phyloP scores from a whole-genome alignment of 306 rosid species.

The Nissolia schottii region DNA sequence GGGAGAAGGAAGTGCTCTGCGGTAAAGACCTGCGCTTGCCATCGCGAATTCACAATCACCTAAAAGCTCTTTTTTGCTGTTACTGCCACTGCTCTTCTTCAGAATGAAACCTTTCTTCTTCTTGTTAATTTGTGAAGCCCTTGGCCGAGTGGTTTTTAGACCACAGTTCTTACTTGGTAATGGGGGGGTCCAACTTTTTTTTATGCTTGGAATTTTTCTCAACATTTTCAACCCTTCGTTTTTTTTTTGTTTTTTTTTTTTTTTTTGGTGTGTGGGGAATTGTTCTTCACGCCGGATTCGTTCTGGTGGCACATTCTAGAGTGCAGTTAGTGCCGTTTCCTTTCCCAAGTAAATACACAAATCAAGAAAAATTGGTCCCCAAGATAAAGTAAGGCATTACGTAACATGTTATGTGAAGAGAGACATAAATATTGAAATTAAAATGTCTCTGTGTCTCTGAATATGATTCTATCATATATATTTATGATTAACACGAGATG shows the following conservation, averaged over 20 bases:
- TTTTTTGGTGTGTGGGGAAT: too few species aligned
- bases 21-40: conserved; percentile 56
- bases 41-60: neutral
- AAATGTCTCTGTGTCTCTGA: too few species aligned
- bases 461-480: too few species aligned
- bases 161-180: neutral
- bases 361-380: too few species aligned
- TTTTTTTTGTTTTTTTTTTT: too few species aligned
- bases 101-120: neutral
- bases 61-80: neutral
- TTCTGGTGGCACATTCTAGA: neutral
- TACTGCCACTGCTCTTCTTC: neutral
- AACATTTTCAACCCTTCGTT: neutral
- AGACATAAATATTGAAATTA: too few species aligned
- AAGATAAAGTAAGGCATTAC: too few species aligned
- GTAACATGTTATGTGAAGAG: too few species aligned
- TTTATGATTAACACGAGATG: too few species aligned
- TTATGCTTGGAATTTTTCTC: neutral
- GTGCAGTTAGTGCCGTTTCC: neutral
- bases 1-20: conserved; percentile 65
- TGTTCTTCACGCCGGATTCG: neutral
- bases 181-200: neutral
- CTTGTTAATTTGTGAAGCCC: neutral
- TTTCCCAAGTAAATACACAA: too few species aligned
- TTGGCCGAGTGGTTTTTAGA: neutral